A percentile compares a stretch with the other conserved stretches of the same genome.
phyloP scores from a whole-genome alignment of 1,284 basidiomycete genomes.

The Rhodotorula sp. region DNA sequence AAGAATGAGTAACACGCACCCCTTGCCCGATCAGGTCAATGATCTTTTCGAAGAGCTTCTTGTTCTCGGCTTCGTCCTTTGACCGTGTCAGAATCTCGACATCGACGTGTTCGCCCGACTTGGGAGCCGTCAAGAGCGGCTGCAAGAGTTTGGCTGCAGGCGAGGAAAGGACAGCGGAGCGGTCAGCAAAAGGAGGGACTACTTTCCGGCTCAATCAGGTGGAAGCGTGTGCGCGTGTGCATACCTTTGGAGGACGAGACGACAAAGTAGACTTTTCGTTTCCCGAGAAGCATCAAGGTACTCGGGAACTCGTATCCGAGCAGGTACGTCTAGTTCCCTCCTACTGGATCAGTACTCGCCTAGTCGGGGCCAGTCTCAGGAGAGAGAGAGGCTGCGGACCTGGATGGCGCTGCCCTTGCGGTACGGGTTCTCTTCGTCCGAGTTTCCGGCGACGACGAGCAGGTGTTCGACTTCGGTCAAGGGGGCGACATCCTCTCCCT shows the following conservation, averaged over 20 bases:
- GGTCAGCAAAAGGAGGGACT: background rate
- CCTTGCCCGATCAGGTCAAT: conserved; percentile 37
- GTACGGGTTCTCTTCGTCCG: conserved; percentile 75
- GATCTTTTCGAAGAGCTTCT: conserved; percentile 47
- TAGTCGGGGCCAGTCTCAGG: too few species aligned
- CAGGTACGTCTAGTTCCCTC: too few species aligned
- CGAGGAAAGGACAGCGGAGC: too few species aligned
- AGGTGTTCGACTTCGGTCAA: conserved; percentile 57
- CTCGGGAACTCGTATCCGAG: conserved; percentile 96
- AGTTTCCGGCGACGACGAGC: conserved; percentile 76
- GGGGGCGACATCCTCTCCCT: conserved; percentile 31
- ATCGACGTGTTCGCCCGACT: conserved; percentile 36
- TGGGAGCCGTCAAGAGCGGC: conserved; percentile 33
- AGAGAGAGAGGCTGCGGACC: conserved; percentile 59
- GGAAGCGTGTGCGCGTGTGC: conserved; percentile 19
- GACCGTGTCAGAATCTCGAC: conserved; percentile 48
- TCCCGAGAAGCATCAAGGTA: conserved; percentile 74
- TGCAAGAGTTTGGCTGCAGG: conserved; percentile 41
- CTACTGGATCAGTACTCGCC: too few species aligned
- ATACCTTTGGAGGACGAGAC: conserved; percentile 87
- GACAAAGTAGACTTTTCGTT: conserved; percentile 69
- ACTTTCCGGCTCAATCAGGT: background rate
- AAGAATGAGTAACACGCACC: conserved; percentile 16
- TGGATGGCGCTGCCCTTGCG: conserved; percentile 86
- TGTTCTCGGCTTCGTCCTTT: conserved; percentile 50